Conservation (phyloP, 768 basidiomycete genomes). For the Melanogaster broomeanus region DNA sequence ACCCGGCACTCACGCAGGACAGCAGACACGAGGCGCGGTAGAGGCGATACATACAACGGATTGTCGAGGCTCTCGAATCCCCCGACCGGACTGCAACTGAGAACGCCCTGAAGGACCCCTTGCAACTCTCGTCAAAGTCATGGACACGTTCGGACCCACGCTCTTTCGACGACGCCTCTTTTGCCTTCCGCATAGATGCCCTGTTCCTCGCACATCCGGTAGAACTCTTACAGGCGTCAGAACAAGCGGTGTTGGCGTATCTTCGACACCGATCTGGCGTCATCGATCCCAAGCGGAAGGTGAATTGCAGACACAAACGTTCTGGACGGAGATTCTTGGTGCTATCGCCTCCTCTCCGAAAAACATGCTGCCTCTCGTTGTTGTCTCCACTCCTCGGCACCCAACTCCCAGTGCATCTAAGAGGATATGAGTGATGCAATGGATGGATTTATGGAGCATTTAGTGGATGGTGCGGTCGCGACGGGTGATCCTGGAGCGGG, state of each 20-base stretch:
- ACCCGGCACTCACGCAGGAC: conserved; percentile 11
- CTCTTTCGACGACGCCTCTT: conserved; percentile 47
- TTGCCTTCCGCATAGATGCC: conserved; percentile 47
- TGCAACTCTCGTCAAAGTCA: conserved; percentile 36
- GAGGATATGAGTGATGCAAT: conserved; percentile 45
- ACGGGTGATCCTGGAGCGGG: not conserved
- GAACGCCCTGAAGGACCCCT: conserved; percentile 22
- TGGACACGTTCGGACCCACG: conserved; percentile 52
- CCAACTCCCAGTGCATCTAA: conserved; percentile 46
- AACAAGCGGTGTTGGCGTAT: conserved; percentile 52
- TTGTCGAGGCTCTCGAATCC: conserved; percentile 29
- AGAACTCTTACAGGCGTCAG: conserved; percentile 41
- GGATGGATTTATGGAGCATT: conserved; percentile 40
- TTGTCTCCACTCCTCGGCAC: conserved; percentile 42
- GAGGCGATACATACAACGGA: conserved; percentile 13
- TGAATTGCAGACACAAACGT: conserved; percentile 11
- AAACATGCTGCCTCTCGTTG: conserved; percentile 37
- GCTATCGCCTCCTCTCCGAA: conserved; percentile 36
- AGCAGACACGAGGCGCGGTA: conserved; percentile 11
- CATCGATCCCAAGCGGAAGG: conserved; percentile 7
- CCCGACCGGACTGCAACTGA: not conserved
- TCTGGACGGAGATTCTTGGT: conserved; percentile 40
- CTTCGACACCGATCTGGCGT: conserved; percentile 33
- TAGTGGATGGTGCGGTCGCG: conserved; percentile 10
- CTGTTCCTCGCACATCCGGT: conserved; percentile 41